Evolutionary conservation across 345 rosid genomes (phyloP).

Genomic region (Salix purpurea): DNA sequence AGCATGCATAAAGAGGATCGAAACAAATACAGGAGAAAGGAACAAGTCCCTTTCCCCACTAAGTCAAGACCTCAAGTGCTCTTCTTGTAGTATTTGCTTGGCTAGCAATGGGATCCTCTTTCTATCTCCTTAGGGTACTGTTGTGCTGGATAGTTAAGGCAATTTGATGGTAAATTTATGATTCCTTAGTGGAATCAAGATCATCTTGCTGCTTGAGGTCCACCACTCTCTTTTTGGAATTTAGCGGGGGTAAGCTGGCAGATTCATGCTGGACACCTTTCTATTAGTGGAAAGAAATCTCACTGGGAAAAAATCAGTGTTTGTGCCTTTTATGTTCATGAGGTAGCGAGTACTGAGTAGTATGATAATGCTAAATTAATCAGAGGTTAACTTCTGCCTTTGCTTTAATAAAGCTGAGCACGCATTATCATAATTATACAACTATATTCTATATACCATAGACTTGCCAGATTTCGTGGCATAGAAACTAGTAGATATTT

Average conservation of each 20-base stretch:
- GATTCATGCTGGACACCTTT: constrained; percentile 18
- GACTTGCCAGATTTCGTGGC: background rate
- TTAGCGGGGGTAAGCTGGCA: constrained; percentile 29
- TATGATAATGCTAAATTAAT: constrained; percentile 17
- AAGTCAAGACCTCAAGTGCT: no score
- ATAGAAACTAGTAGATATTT: background rate
- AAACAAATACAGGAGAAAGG: no score
- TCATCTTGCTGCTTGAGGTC: constrained; percentile 16
- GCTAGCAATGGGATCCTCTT: background rate
- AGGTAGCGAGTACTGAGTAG: background rate
- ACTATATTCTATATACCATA: background rate
- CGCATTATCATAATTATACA: background rate
- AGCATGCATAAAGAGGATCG: no score
- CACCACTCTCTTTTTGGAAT: constrained; percentile 26
- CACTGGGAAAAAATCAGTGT: background rate
- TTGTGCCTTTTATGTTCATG: background rate
- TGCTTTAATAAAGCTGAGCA: constrained; percentile 8
- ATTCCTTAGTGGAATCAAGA: background rate
- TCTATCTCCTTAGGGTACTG: background rate
- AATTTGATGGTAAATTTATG: constrained; percentile 4
- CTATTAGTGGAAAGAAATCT: constrained; percentile 40
- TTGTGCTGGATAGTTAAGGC: background rate
- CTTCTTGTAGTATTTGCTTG: background rate
- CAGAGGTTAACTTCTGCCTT: constrained; percentile 5
- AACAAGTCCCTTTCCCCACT: no score